These are phyloP conservation scores for Firmiana major DNA, from an alignment of 345 rosid genomes.

Conservation along the genomic window DNA sequence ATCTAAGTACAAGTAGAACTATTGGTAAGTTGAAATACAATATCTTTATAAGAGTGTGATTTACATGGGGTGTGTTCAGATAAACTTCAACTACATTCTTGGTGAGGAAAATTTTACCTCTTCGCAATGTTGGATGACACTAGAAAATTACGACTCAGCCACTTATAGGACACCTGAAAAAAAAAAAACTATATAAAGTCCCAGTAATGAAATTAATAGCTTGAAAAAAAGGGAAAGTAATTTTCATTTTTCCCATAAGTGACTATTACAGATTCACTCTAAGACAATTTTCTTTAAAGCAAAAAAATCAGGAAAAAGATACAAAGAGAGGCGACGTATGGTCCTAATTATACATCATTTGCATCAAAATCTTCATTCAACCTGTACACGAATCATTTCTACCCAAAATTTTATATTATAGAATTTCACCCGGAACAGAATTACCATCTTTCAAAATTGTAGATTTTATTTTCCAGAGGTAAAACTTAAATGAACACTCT, in stretches of 20 bases:
- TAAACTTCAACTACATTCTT: not conserved
- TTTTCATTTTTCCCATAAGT: not conserved
- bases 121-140: slow-evolving; percentile 74
- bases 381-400: not conserved
- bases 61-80: not conserved
- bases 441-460: not conserved
- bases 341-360: not conserved
- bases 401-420: not conserved
- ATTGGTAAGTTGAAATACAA: not conserved
- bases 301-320: not conserved
- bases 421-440: not conserved
- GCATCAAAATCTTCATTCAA: not conserved
- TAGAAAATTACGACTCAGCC: slow-evolving; percentile 85
- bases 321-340: not conserved
- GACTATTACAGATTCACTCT: not conserved
- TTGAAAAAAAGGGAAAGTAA: not conserved
- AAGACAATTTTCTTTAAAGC: not conserved
- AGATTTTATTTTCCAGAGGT: not conserved
- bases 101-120: slow-evolving; percentile 34
- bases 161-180: slow-evolving; percentile 91
- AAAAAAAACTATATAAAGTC: not conserved
- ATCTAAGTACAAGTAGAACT: slow-evolving; percentile 34
- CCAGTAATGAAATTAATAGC: not conserved
- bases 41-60: not conserved
- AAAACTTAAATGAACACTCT: too few species aligned